A percentile compares a stretch with the other conserved stretches of the same genome.
Conservation (phyloP, 2,329 filamentous ascomycete genomes). For the Ophiostoma ulmi region DNA sequence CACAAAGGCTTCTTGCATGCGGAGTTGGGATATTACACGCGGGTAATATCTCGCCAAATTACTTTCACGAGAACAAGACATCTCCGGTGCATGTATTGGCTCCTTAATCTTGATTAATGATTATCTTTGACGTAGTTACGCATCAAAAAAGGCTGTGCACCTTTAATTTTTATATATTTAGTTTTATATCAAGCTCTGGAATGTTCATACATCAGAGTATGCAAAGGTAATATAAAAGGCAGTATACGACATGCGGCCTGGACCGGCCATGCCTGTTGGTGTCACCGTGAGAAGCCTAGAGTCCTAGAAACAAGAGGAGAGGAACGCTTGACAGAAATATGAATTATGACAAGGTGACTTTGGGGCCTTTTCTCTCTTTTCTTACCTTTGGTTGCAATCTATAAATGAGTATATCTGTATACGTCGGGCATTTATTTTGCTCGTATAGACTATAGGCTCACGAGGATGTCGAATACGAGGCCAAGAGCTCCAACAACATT, state of each 20-base stretch:
- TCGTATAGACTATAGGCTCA: not conserved
- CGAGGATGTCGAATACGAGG: not conserved
- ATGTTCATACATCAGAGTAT: not conserved
- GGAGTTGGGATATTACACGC: not conserved
- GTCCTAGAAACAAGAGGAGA: not conserved
- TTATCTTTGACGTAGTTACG: not conserved
- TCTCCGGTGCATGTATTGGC: not conserved
- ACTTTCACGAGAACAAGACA: not conserved
- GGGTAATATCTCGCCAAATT: not conserved
- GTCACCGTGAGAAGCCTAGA: not conserved
- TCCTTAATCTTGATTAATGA: not conserved
- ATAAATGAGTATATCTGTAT: not conserved
- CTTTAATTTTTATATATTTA: not conserved
- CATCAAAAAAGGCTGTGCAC: not conserved
- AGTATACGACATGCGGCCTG: conserved; percentile 3
- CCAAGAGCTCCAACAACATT: not conserved
- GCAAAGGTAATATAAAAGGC: not conserved
- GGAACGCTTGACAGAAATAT: not conserved
- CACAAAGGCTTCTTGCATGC: not conserved
- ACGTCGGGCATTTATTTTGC: not conserved
- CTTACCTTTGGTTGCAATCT: not conserved
- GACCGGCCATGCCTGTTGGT: not conserved
- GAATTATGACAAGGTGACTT: conserved; percentile 6
- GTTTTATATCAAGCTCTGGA: not conserved
- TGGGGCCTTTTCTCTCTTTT: not conserved